Evolutionary conservation across 1,284 basidiomycete species (phyloP).

Genomic region (Inonotus hispidus): DNA sequence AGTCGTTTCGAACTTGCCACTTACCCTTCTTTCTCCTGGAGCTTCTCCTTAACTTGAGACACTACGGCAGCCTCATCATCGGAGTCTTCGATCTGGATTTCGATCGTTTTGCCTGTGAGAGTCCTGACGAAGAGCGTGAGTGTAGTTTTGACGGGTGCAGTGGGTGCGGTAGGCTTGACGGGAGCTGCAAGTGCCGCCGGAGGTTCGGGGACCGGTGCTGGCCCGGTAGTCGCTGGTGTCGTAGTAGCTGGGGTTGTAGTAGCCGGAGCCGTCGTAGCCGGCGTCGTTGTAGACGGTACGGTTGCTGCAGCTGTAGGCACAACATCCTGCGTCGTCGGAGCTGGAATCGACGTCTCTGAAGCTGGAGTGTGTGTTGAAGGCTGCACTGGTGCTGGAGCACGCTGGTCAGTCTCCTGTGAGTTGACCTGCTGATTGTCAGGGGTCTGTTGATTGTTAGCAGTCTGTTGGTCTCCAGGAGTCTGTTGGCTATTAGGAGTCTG

Average conservation of each 20-base stretch:
- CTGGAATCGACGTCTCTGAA: neutral
- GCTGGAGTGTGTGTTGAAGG: neutral
- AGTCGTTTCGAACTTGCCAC: neutral
- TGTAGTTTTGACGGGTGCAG: neutral
- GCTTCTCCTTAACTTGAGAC: slow-evolving; percentile 50
- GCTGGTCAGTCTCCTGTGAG: neutral
- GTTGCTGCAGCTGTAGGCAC: neutral
- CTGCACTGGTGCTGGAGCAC: neutral
- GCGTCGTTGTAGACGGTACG: too few species aligned
- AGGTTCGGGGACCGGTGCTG: neutral
- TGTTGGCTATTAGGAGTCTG: neutral
- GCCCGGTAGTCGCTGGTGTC: neutral
- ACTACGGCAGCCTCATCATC: slow-evolving; percentile 38
- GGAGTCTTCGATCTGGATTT: slow-evolving; percentile 51
- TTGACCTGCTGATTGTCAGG: neutral
- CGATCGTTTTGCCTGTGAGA: slow-evolving; percentile 58
- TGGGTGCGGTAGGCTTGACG: neutral
- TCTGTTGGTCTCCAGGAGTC: neutral
- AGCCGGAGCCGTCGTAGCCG: neutral
- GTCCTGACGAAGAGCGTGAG: slow-evolving; percentile 48
- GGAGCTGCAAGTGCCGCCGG: neutral
- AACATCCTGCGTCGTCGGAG: neutral
- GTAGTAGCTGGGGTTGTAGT: neutral
- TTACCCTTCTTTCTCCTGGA: slow-evolving; percentile 44
- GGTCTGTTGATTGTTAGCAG: neutral